Percentiles rank a stretch among this genome's conserved stretches.
Conservation (phyloP, 2,329 filamentous ascomycete genomes). For the Gliomastix tumulicola region DNA sequence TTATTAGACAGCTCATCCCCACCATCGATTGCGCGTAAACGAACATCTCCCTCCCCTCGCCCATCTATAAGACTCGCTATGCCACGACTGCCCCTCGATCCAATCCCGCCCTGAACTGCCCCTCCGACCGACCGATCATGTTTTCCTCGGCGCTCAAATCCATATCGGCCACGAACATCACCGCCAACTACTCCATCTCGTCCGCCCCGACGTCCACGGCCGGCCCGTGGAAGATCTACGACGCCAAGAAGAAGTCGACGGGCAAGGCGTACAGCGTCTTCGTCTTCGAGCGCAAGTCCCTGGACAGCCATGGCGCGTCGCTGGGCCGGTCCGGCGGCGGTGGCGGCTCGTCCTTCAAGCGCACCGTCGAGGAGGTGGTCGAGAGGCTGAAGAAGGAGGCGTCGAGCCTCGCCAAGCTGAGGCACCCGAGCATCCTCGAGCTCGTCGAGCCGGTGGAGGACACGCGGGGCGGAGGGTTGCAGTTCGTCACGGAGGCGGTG, state of each 20-base stretch:
- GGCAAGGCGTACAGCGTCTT: constrained; percentile 87
- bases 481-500: constrained; percentile 91
- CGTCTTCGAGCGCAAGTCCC: constrained; percentile 82
- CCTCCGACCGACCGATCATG: constrained; percentile 54
- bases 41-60: no score
- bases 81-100: constrained; percentile 12
- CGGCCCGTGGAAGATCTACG: constrained; percentile 95
- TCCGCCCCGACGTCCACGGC: constrained; percentile 69
- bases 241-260: constrained; percentile 93
- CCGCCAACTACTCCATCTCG: constrained; percentile 81
- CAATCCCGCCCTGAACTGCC: constrained; percentile 5
- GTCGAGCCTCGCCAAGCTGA: constrained; percentile 75
- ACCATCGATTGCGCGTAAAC: no score
- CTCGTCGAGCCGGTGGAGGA: constrained; percentile 94
- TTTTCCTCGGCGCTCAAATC: constrained; percentile 92
- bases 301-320: constrained; percentile 52
- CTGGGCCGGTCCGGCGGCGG: constrained; percentile 25
- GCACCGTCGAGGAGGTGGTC: constrained; percentile 79
- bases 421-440: constrained; percentile 89
- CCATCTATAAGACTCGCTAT: constrained; percentile 17
- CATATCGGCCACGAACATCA: constrained; percentile 84
- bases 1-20: no score
- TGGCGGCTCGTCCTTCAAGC: constrained; percentile 47
- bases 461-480: constrained; percentile 80
- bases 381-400: constrained; percentile 90